Base-by-base conservation (phyloP, 1,284 basidiomycete genomes). In the Cutaneotrichosporon cavernicola region DNA sequence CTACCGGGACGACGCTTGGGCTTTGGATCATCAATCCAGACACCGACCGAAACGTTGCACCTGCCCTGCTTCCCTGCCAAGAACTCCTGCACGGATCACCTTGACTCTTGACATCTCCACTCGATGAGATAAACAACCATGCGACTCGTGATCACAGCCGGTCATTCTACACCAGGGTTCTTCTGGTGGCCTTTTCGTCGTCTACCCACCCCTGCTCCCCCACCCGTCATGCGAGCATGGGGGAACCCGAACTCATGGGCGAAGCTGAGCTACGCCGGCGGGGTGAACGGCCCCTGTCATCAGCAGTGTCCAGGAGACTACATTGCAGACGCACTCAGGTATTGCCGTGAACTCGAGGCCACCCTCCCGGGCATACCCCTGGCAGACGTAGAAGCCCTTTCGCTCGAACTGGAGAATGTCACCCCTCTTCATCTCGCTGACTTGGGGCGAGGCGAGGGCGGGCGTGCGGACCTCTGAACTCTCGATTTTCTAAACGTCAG, bases 341-440 rank as follows among this genome's bases (percentile, higher is more conserved):
- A 58, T 58, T 5, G 30, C 43, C 16, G 40, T 30, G 21, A 58
- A 58, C 30, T 50, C 46, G 13, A 58, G 43, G 11, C 46, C 30
- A n/a, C 57, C 57, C 9, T 58, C 43, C 1, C 4, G 16, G 16
- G 26, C 57, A 26, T 10, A n/a, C 1, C 57, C 57, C 11, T 58
- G 57, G 57, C 26, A 58, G 31, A 58, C 34, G n/a, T 58, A 58
- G 46, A 58, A 58, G 9, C 57, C 57, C 46, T 58, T 58, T 46
- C 57, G 57, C 46, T 58, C 57, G 13, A 49, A 58, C 46, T 58
- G 57, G 30, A 58, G 43, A 26, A 58, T 50, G 46, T 58, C 57
- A 13, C 57, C 43, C 57, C 22, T 49, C 31, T 50, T 36, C 40
- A 58, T 43, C 4, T 18, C 6, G 6, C 30, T 43, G 21, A 58